Evolutionary conservation across 768 basidiomycete species (phyloP), one percentile per base, ranked within the genome.

Genomic region (Galerina marginata): DNA sequence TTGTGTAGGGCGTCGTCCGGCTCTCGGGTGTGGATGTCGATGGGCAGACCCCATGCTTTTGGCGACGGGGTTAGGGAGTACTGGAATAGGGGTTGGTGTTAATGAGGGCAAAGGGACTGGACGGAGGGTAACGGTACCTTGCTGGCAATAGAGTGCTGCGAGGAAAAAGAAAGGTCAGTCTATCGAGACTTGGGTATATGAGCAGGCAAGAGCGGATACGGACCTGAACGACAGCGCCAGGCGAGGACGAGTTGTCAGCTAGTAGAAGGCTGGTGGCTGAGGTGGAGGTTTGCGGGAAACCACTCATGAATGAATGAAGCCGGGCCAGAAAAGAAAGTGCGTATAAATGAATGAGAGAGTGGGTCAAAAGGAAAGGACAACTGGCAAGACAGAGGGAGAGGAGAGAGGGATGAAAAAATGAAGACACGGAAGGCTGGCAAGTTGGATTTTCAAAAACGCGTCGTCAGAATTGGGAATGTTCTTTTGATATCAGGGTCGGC

Each of bases 1-100:
- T 79, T 84, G 66, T 87, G 86, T 1, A 87, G 72, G 50, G 77
- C 70, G 64, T 87, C 86, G 56, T 87, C 85, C 0, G 79, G 75
- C 58, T 86, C 85, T 14, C 75, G 71, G 0, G 65, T 67, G 23
- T 71, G 72, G 48, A 77, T 65, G 50, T 65, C 68, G 20, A 83
- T 60, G 3, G 80, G 75, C 15, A 69, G 65, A 2, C 75, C 67
- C 60, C 81, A 83, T 78, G 83, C 79, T 11, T 75, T 72, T 0
- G 79, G 75, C 12, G 83, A 82, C 57, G 71, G 67, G 16, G 70
- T 58, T 49, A 75, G 58, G 2, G 71, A 69, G 47, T 67, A 74
- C 73, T 75, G 38, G 1, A 20, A 38, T 23, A 15, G 46, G 20
- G 16, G 46, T 39, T 49, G 23, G n/a, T 53, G 29, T 29, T 6